Evolutionary conservation across 106 monocot species (phyloP), one percentile per base, ranked within the genome.

Genomic region (Narthecium ossifragum): DNA sequence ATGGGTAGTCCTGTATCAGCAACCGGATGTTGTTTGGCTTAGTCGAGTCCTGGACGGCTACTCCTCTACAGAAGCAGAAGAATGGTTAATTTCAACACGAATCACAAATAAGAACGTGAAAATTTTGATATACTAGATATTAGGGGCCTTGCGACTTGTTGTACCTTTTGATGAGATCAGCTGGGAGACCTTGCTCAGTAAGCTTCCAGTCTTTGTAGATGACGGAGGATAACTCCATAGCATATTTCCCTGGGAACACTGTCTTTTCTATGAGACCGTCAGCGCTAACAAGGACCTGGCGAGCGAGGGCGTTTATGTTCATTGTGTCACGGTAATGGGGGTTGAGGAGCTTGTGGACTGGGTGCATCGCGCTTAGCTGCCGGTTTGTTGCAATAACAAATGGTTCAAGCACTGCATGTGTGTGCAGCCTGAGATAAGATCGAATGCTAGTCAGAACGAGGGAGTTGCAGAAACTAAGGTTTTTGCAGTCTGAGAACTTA

Each of bases 311-410:
- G 49, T 89, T 89, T 50, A 89, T 73, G 11, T 80, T 70, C 84
- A 89, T 68, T 1, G 74, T 89, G 68, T 89, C 88, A 68, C 78
- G 77, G 60, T 77, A 89, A 62, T 89, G 88, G 1, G 92, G 92
- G 53, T 26, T 56, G 43, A 93, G 67, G 8, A 93, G 92, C 63
- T 85, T 93, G 78, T 88, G 36, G 60, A 93, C 71, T 2, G 92
- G 92, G 55, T 93, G 92, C 13, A 78, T 54, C 3, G 46, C 84
- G 31, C 92, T 88, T 9, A 85, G 51, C 1, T 85, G 77, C 10
- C 85, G 40, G 43, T 81, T 69, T 22, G 80, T 85, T n/a, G 80
- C 77, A 14, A 85, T 73, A 30, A 80, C 70, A 37, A 85, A 85
- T 22, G 85, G 85, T 26, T 86, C 86, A 6, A 88, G 72, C 6